Evolutionary conservation across 2,329 filamentous ascomycete species (phyloP).

Genomic region (Fusarium sp.): DNA sequence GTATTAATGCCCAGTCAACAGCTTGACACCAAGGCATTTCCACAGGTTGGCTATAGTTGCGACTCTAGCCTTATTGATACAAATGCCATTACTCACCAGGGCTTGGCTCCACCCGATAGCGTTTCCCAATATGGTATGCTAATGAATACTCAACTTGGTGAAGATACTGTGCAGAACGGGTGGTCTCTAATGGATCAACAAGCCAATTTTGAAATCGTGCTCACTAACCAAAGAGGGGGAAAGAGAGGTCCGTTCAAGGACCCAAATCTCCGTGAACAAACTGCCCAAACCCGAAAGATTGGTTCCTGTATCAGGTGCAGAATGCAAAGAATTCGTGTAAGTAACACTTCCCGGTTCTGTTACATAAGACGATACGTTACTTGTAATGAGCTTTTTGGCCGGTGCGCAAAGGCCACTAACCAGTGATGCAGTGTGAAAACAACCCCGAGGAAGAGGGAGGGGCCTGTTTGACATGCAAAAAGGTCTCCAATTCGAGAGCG

Average conservation of each 20-base stretch:
- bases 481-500: conserved; percentile 59
- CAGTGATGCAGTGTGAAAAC: conserved; percentile 58
- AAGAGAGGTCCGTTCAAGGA: conserved; percentile 65
- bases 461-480: conserved; percentile 63
- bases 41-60: conserved; percentile 34
- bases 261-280: conserved; percentile 59
- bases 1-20: conserved; percentile 28
- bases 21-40: conserved; percentile 22
- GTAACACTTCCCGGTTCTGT: conserved; percentile 35
- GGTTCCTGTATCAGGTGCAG: conserved; percentile 69
- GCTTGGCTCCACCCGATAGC: conserved; percentile 12
- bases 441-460: conserved; percentile 58
- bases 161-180: conserved; percentile 12
- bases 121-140: conserved; percentile 32
- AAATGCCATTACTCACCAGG: conserved; percentile 23
- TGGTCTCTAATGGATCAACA: conserved; percentile 39
- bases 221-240: conserved; percentile 46
- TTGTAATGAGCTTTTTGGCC: background rate
- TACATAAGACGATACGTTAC: background rate
- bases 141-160: conserved; percentile 17
- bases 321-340: conserved; percentile 70
- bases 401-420: background rate
- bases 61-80: conserved; percentile 23
- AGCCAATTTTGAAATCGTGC: conserved; percentile 42
- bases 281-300: conserved; percentile 65